Evolutionary conservation across 805 yeast species (phyloP), one percentile per base, ranked within the genome.

Genomic region (Tetrapisispora phaffii): DNA sequence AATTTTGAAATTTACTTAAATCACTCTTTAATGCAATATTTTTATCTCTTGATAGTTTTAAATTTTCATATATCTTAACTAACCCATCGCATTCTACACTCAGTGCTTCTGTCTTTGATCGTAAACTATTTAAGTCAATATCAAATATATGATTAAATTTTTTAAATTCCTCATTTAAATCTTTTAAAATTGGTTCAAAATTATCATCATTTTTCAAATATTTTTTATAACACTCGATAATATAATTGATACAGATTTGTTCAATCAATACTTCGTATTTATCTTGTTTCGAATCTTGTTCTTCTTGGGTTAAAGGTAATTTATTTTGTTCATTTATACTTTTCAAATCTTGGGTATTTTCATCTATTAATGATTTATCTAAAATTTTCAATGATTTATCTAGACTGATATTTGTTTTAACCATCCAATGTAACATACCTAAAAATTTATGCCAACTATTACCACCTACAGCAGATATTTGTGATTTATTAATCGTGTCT

Each of bases 381-480:
- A 59, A 40, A 17, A 51, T 47, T n/a, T 46, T 47, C 10, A 55
- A 34, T 13, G 53, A 46, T 34, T 57, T 56, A 41, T 74, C 77
- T 46, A 69, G 61, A 42, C 68, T 71, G 50, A 49, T 57, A 54
- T 71, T 79, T 48, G 78, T 69, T 50, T 77, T 77, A 4, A 82
- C 78, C 38, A 88, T 60, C 96, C 96, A 88, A 59, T 82, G 80
- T 20, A 88, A 66, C 75, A 89, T 77, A 1, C 93, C 95, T 35
- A 88, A 62, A 51, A 86, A 85, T 7, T 75, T 74, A 12, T 85
- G 87, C 96, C 96, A 88, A 52, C 79, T 80, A 41, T 82, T 79
- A 2, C 95, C 95, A 6, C 96, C 96, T 12, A 86, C 96, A 0
- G 96, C 96, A 33, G 88, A 78, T 33, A 88, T 80, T 58, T 86